Base-by-base conservation (phyloP, 2,329 filamentous ascomycete species). In the Monosporascus sp. region DNA sequence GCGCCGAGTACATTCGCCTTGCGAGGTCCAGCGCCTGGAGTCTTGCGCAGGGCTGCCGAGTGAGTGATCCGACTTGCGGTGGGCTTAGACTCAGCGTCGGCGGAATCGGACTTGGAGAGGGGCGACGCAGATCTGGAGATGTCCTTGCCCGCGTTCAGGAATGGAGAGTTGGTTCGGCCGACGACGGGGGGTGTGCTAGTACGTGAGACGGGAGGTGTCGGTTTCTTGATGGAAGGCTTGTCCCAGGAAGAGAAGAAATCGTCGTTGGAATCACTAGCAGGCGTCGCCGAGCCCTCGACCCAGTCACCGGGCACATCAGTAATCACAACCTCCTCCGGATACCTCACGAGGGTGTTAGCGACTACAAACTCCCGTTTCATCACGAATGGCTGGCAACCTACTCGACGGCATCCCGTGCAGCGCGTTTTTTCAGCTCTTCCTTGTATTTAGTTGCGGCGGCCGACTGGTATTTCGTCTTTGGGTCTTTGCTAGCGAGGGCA, bases 241-340 rank as follows among this genome's bases (percentile, higher is more conserved):
- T 97, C 94, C 94, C 93, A 99, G 1, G 91, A 97, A 9, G 93
- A 96, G 75, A 99, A 99, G 79, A 99, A 99, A 70, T 97, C 94
- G 66, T 97, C 92, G 20, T 87, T 85, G 22, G 83, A 79, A 61
- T 96, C 91, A 60, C 85, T 88, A 46, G 88, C 82, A n/a, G 92
- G 89, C 11, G 90, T 95, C 60, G 80, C 83, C 38, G 83, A 78
- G 60, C 82, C 85, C 55, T 90, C 86, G 48, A 80, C 75, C 24
- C 75, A 76, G 50, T 84, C 81, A 57, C 80, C 61, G 39, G 57
- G 78, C 35, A 82, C 77, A 64, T 97, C 94, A 53, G 85, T 88
- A 60, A 97, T 85, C 24, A 93, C 82, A 31, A 97, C 92, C 70
- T 96, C 90, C 37, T 83, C 79, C 11, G 93, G 93, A 71, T 87